phyloP scores from a whole-genome alignment of 768 basidiomycete species.

The Boletus reticuloceps region DNA sequence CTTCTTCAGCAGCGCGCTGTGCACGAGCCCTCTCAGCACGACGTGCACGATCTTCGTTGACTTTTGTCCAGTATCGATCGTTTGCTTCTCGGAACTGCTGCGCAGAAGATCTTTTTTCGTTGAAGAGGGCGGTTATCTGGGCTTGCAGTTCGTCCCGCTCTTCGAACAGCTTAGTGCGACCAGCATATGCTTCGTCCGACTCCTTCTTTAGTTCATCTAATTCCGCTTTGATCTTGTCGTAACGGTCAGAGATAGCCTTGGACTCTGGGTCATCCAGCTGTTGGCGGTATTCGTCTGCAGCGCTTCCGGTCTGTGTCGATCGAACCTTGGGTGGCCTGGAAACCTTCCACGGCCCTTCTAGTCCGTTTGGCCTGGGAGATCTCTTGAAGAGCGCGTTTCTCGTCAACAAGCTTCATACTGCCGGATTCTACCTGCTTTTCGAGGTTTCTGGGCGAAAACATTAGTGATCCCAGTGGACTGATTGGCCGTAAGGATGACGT shows the following conservation, averaged over 20 bases:
- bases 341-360: constrained; percentile 74
- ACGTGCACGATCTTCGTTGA: constrained; percentile 84
- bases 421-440: constrained; percentile 94
- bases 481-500: constrained; percentile 26
- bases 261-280: constrained; percentile 89
- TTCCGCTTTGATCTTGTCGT: constrained; percentile 78
- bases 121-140: constrained; percentile 67
- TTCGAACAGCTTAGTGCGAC: constrained; percentile 78
- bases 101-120: constrained; percentile 72
- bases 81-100: constrained; percentile 76
- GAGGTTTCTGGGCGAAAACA: constrained; percentile 52
- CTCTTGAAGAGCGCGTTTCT: constrained; percentile 92
- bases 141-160: constrained; percentile 76
- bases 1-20: constrained; percentile 75
- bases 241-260: constrained; percentile 77
- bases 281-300: constrained; percentile 76
- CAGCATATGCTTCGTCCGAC: constrained; percentile 79
- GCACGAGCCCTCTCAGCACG: constrained; percentile 75
- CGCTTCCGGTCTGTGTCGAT: constrained; percentile 77
- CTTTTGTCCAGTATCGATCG: constrained; percentile 78
- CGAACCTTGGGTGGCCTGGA: constrained; percentile 72
- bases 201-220: constrained; percentile 85
- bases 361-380: constrained; percentile 71
- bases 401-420: constrained; percentile 86
- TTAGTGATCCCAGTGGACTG: constrained; percentile 1